Evolutionary conservation across 352 stramenopile species (phyloP), one percentile per base, ranked within the genome.

Genomic region (Phytophthora gonapodyides): DNA sequence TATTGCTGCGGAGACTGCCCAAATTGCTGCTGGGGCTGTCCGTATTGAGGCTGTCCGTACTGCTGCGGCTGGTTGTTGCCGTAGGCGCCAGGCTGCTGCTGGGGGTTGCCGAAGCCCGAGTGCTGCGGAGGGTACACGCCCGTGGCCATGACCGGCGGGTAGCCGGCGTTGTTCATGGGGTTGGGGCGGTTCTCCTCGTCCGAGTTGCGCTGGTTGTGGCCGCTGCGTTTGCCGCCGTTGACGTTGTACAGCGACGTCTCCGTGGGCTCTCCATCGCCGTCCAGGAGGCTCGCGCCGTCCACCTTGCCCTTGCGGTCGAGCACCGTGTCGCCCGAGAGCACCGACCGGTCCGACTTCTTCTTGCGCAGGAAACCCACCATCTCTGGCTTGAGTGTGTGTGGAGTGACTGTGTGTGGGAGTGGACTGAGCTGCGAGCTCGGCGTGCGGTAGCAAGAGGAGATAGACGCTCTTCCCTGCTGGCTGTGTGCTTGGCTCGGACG

Each of bases 321-420:
- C 64, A 78, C 82, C 15, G 85, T 93, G 48, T 84, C 83, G 44
- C 82, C 70, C 57, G 71, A 78, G n/a, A 90, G 76, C 58, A 85
- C 49, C 17, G 74, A 65, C 57, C 88, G 88, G 55, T 87, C 78
- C 60, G 82, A 88, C 61, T 91, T 93, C 61, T 94, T 94, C 84
- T 94, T 94, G 67, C 83, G 82, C 59, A 92, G 65, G 68, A 94
- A 93, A 2, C 83, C 82, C 27, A 94, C 80, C 80, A 91, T 93
- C 19, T 13, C 66, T 47, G 48, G 43, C 53, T 35, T 38, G 47
- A 19, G 47, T 41, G 27, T 37, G 41, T 47, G 46, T 16, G 46
- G 44, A 27, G 27, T 27, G 24, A 27, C 24, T 27, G 21, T 24
- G 21, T 24, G 21, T 24, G 21, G n/a, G 21, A 27, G 2, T 27